Base-by-base conservation (phyloP, 495 filamentous ascomycete species). In the Talaromyces thailandensis region DNA sequence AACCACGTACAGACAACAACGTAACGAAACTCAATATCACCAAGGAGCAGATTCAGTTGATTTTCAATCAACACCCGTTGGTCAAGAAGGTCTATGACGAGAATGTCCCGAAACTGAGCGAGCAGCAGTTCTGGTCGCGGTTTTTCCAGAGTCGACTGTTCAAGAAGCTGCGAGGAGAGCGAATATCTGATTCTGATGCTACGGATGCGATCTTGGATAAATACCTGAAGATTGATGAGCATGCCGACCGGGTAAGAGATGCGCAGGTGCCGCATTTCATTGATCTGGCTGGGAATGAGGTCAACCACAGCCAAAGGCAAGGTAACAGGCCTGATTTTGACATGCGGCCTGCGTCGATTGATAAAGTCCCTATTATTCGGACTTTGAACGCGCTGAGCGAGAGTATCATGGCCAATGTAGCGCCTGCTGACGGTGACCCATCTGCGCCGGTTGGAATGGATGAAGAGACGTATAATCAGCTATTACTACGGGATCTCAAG, bases 41-140 rank as follows among this genome's bases (percentile, higher is more conserved):
- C 68, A 88, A 91, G 63, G 94, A 97, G 74, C 93, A 97, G 71
- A 91, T 97, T 61, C 86, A 91, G 68, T 82, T 95, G 62, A 94
- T 98, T 61, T 93, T 98, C 71, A 84, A 83, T 55, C 93, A 97
- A 71, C 92, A 98, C 72, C 91, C 94, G 11, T 80, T 98, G 8
- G 89, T 98, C 57, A 90, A 89, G 69, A 84, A 85, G 11, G 92
- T 94, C 7, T 98, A 96, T 70, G 92, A 98, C 67, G 92, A 96
- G 66, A 90, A 89, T 67, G 92, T 97, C 6, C 95, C 94, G 3
- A 90, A 89, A 63, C 69, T 96, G 26, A 82, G 76, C 48, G 90
- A 95, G 68, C 79, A 81, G 60, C 85, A 88, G 28, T 98, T 98
- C 71, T 98, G 93, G 93, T 86, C 84, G 12, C 82, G 89, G 48